Evolutionary conservation across 306 rosid genomes (phyloP), one percentile per base, ranked within the genome.

Genomic region (Cyamopsis tetragonoloba): DNA sequence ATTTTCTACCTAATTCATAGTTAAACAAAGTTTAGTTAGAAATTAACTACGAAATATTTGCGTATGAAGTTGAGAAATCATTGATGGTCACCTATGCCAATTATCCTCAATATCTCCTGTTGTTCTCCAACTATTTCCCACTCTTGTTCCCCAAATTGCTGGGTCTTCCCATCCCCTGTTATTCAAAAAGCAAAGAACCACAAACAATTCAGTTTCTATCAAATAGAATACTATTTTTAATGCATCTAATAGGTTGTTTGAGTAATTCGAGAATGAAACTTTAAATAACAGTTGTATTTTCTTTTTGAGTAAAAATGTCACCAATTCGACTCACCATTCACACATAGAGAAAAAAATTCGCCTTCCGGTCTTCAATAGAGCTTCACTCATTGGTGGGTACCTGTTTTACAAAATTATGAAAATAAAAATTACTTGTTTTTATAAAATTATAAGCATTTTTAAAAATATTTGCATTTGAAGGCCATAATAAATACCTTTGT

Each of bases 51-150:
- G n/a, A n/a, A n/a, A n/a, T n/a, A n/a, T n/a, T n/a, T n/a, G n/a
- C n/a, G n/a, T 14, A 50, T 13, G 61, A 14, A 54, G 5, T 1
- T 34, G 38, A 43, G 43, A 28, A 2, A 2, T 28, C 32, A 28
- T 28, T 28, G 13, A 37, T 37, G 31, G 20, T 44, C 28, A 85
- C 91, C 86, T 82, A 0, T 15, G 11, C 91, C 87, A 85, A 1
- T 64, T 77, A 66, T 82, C 87, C 9, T 24, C 2, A 55, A 85
- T 85, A 41, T 85, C 91, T 7, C 74, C 75, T 2, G 91, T 85
- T 27, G 87, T 85, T 72, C 91, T 80, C 91, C 91, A 85, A 50
- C 84, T 85, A 78, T 85, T 85, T 47, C 91, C 91, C 27, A 85
- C 44, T 6, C 10, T 43, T 20, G 20, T 30, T 4, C 80, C 91